Conservation (phyloP, 306 rosid species). For the Cicer pinnatifidum region DNA sequence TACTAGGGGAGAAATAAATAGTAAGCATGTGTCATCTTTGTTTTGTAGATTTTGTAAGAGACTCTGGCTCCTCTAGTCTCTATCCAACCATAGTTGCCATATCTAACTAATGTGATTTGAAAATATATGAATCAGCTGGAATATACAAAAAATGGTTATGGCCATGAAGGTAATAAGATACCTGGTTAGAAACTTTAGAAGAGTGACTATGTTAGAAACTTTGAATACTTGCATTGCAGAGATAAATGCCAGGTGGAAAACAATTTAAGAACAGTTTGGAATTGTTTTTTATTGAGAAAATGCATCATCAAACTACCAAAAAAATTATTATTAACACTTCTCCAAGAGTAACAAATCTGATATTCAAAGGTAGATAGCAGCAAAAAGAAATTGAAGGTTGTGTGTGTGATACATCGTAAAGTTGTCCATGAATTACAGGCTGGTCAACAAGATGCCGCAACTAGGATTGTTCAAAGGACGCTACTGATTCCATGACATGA, state of each 20-base stretch:
- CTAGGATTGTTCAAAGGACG: neutral
- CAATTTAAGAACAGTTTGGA: neutral
- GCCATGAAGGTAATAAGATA: slow-evolving; percentile 55
- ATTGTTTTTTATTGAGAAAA: neutral
- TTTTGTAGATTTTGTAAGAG: no score
- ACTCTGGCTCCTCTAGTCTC: no score
- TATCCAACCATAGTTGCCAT: no score
- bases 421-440: neutral
- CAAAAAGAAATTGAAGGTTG: neutral
- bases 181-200: no score
- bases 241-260: neutral
- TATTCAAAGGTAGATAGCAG: neutral
- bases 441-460: neutral
- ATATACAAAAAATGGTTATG: no score
- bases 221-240: neutral
- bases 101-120: no score
- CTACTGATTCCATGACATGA: neutral
- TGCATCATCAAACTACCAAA: neutral
- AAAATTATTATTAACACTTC: neutral
- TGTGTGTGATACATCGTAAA: neutral
- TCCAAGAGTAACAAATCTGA: neutral
- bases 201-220: no score
- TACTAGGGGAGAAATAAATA: no score
- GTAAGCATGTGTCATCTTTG: no score
- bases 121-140: no score